Evolutionary conservation across 352 stramenopile species (phyloP), one percentile per base, ranked within the genome.

Genomic region (Globisporangium yorkense): DNA sequence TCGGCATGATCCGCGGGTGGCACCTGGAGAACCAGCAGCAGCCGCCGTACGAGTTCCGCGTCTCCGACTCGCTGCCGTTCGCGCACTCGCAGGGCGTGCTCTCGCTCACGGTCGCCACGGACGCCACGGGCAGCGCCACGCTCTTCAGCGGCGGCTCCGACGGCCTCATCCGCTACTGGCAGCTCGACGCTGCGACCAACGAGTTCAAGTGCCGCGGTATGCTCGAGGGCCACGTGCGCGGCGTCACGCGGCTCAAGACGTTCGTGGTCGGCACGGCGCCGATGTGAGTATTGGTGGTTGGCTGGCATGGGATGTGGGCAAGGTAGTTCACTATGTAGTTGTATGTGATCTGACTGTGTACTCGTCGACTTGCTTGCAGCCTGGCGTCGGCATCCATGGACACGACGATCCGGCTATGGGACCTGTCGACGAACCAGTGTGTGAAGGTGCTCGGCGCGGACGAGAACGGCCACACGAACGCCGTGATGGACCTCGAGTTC

Each of bases 401-500:
- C 64, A 82, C 80, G 50, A 91, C 80, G 27, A 89, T 89, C 62
- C 80, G 85, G 5, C 68, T 94, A 52, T 94, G 85, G 85, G 85
- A 94, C 59, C 59, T 94, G 54, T 70, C 80, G 9, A 91, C 85
- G 20, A 89, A 87, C 60, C 80, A 88, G 61, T 94, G 85, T 54
- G 79, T 90, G 41, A 92, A 89, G 53, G 72, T 91, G 59, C 72
- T 94, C 0, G 77, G 77, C 12, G 54, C 57, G 5, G 80, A 88
- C 29, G 74, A 92, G 54, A 75, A 75, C 64, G 79, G 82, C 18
- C 85, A 94, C 68, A 88, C 77, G 37, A 84, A 94, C 16, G 71
- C 84, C 6, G 83, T 94, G 40, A 92, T 90, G 80, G 85, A 94
- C 66, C 64, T 94, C 24, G 84, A 94, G 56, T 86, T 94, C 53